phyloP scores from a whole-genome alignment of 2,329 filamentous ascomycete species.

The Aspergillus proliferans region DNA sequence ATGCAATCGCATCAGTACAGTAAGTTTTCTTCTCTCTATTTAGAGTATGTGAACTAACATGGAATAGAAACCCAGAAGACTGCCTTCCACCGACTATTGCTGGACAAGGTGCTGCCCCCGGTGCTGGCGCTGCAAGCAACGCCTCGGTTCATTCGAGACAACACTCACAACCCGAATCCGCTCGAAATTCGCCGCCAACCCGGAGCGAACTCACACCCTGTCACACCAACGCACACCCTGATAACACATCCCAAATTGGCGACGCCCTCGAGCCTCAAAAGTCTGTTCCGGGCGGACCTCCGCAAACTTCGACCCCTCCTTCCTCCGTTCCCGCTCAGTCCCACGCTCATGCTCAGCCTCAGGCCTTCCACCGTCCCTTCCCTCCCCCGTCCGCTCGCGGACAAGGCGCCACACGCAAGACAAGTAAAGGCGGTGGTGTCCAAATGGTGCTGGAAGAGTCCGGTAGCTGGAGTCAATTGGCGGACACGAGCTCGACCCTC shows the following conservation, averaged over 20 bases:
- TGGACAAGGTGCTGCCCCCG: not conserved
- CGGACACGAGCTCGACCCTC: constrained; percentile 72
- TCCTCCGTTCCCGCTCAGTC: constrained; percentile 18
- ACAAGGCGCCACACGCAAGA: constrained; percentile 61
- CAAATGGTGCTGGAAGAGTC: constrained; percentile 86
- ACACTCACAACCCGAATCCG: constrained; percentile 30
- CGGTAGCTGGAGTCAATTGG: constrained; percentile 86
- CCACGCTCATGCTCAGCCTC: not conserved
- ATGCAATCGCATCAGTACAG: constrained; percentile 35
- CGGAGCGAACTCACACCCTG: constrained; percentile 24
- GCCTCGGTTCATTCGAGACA: constrained; percentile 28
- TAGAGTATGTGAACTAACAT: constrained; percentile 7
- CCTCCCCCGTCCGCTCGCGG: constrained; percentile 38
- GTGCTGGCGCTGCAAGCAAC: constrained; percentile 1
- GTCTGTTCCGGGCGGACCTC: constrained; percentile 17
- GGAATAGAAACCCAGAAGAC: constrained; percentile 34
- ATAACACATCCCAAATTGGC: constrained; percentile 21
- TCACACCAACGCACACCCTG: constrained; percentile 21
- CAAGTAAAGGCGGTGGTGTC: constrained; percentile 73
- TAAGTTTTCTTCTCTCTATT: constrained; percentile 16
- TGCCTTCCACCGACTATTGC: constrained; percentile 17
- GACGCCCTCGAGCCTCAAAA: constrained; percentile 25
- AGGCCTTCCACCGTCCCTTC: constrained; percentile 35
- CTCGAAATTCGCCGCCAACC: constrained; percentile 24
- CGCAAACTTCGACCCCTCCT: constrained; percentile 21